A percentile compares a stretch with the other conserved stretches of the same genome.
Evolutionary conservation across 805 yeast genomes (phyloP).

Genomic region (Zygosaccharomyces bailii): DNA sequence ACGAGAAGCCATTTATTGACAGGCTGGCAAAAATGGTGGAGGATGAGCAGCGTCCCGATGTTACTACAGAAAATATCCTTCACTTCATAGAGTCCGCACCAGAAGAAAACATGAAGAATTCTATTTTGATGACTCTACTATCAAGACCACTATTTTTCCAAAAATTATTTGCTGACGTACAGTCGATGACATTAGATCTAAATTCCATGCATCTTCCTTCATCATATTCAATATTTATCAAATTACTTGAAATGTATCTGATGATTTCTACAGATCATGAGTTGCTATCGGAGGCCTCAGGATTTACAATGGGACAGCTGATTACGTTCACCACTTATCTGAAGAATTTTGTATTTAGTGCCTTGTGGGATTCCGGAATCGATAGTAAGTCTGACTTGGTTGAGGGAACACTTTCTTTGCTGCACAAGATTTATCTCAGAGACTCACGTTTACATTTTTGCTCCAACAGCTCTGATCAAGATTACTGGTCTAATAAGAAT

Average conservation of each 20-base stretch:
- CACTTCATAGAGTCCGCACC: constrained; percentile 16
- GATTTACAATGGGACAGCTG: constrained; percentile 20
- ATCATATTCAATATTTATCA: constrained; percentile 18
- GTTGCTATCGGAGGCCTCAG: constrained; percentile 16
- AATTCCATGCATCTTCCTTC: constrained; percentile 9
- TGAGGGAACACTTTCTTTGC: constrained; percentile 18
- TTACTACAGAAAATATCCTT: constrained; percentile 11
- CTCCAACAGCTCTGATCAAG: constrained; percentile 14
- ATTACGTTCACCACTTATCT: constrained; percentile 18
- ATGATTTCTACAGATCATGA: constrained; percentile 32
- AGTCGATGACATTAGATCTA: background rate
- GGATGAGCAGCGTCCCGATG: constrained; percentile 1
- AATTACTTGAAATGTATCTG: constrained; percentile 25
- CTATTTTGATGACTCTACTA: constrained; percentile 17
- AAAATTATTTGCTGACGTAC: constrained; percentile 9
- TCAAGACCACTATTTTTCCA: constrained; percentile 19
- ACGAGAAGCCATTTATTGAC: constrained; percentile 17
- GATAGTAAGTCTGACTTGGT: constrained; percentile 10
- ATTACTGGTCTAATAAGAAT: constrained; percentile 29
- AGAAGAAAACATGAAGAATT: constrained; percentile 14
- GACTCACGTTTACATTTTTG: constrained; percentile 31
- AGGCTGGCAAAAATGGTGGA: constrained; percentile 11
- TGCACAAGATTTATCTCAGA: constrained; percentile 29
- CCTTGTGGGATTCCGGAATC: constrained; percentile 19
- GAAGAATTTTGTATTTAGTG: constrained; percentile 23